Base-by-base conservation (phyloP, 2,329 filamentous ascomycete species). In the Stachybotrys chartarum region DNA sequence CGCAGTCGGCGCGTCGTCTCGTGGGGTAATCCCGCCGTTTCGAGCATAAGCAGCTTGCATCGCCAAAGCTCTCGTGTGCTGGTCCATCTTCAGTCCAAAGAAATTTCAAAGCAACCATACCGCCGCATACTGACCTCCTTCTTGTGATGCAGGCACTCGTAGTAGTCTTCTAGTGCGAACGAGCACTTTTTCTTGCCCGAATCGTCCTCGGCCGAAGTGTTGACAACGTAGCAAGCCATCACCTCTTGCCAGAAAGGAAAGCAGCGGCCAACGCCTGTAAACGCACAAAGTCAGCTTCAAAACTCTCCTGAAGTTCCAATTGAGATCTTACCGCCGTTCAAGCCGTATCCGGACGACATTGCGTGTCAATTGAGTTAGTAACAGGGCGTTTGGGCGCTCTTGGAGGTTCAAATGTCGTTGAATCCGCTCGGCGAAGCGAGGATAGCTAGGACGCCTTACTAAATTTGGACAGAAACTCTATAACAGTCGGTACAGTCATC, bases 221-320 rank as follows among this genome's bases (percentile, higher is more conserved):
- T 97, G 70, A 96, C 86, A 58, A 97, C 91, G 74, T 99, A 99
- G 84, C 94, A 99, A 67, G 91, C 91, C 71, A 99, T 88, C 62
- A 97, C 86, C 77, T 99, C 94, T 78, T 99, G 94, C 94, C 94
- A 99, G 84, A 97, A 99, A 70, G 92, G 90, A 80, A 96, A 97
- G 85, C 94, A 99, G 75, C 93, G 90, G 64, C 78, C 78, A 59
- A 82, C 80, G 66, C 82, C 82, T 85, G 64, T 6, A 42, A 14
- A 42, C 5, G 35, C 14, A 10, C 10, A 14, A 42, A 42, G 35
- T 42, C 35, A 42, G 35, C 8, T 42, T 10, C 8, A 14, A 10
- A 7, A 17, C 48, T 18, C 16, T 24, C 30, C 16, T 18, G 8
- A 11, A 35, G 12, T 30, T 42, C 18, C 16, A 17, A 17, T 50